Percentiles rank a stretch among this genome's conserved stretches.
Evolutionary conservation across 345 rosid genomes (phyloP).

Genomic region (Citrus hindsii): DNA sequence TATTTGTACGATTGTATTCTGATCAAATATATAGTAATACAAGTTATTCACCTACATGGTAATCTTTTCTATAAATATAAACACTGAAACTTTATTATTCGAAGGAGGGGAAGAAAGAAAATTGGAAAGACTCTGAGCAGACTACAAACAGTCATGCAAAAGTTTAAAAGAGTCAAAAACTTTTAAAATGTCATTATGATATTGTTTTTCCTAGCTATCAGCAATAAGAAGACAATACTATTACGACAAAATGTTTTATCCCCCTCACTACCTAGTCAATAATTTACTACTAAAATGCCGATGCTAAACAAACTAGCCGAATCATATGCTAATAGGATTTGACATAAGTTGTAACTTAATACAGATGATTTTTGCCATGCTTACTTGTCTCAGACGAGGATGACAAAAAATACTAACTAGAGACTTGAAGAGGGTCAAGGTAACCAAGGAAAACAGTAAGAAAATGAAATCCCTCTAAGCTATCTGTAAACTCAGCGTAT

Average conservation of each 20-base stretch:
- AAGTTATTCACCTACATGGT: no score
- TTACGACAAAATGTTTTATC: not conserved
- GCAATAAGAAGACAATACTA: not conserved
- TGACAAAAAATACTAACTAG: not conserved
- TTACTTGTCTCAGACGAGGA: not conserved
- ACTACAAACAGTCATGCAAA: not conserved
- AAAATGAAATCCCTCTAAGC: not conserved
- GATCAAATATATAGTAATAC: no score
- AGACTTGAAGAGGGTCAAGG: not conserved
- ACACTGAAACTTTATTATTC: not conserved
- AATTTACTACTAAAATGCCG: not conserved
- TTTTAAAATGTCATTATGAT: not conserved
- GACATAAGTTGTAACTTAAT: not conserved
- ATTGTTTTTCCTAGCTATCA: not conserved
- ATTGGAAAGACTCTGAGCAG: not conserved
- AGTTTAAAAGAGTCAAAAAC: not conserved
- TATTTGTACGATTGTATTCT: no score
- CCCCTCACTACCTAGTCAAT: not conserved
- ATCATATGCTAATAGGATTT: not conserved
- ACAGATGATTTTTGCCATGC: not conserved
- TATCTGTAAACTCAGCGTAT: not conserved
- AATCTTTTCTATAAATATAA: not conserved
- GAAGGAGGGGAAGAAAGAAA: not conserved
- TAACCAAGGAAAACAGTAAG: not conserved
- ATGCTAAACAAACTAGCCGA: not conserved